Conservation (phyloP, 2,329 filamentous ascomycete species). For the Fusarium heterosporum region DNA sequence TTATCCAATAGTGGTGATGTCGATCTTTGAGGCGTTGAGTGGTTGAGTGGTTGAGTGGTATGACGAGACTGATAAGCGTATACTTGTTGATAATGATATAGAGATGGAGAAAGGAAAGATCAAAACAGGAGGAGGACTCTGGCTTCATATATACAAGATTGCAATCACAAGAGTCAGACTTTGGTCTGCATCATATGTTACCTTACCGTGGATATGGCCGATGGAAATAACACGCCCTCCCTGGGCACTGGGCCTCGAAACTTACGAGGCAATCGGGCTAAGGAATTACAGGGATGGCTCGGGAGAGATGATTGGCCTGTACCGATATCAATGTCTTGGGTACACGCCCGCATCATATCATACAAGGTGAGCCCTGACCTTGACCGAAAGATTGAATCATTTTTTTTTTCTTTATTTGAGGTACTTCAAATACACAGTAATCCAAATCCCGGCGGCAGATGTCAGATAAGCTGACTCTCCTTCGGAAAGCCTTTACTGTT, state of each 20-base stretch:
- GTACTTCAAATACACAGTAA: slow-evolving; percentile 1
- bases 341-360: slow-evolving; percentile 23
- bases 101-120: slow-evolving; percentile 11
- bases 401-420: not conserved
- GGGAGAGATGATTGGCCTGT: not conserved
- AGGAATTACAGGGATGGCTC: slow-evolving; percentile 30
- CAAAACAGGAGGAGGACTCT: slow-evolving; percentile 4
- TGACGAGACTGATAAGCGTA: slow-evolving; percentile 21
- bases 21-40: slow-evolving; percentile 28
- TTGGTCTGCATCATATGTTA: slow-evolving; percentile 7
- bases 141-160: slow-evolving; percentile 36
- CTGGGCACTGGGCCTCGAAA: slow-evolving; percentile 13
- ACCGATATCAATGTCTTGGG: not conserved
- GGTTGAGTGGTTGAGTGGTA: slow-evolving; percentile 1
- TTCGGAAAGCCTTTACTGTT: slow-evolving; percentile 26
- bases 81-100: slow-evolving; percentile 13
- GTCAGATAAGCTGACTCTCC: slow-evolving; percentile 45
- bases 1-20: slow-evolving; percentile 28
- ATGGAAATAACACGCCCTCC: slow-evolving; percentile 29
- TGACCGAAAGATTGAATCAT: slow-evolving; percentile 29
- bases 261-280: slow-evolving; percentile 20
- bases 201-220: slow-evolving; percentile 17
- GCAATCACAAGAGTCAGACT: slow-evolving; percentile 9
- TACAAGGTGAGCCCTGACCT: not conserved
- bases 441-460: slow-evolving; percentile 15